A percentile compares a stretch with the other conserved stretches of the same genome.
Conservation (phyloP, 2,329 filamentous ascomycete species). For the Penicillium paneum region DNA sequence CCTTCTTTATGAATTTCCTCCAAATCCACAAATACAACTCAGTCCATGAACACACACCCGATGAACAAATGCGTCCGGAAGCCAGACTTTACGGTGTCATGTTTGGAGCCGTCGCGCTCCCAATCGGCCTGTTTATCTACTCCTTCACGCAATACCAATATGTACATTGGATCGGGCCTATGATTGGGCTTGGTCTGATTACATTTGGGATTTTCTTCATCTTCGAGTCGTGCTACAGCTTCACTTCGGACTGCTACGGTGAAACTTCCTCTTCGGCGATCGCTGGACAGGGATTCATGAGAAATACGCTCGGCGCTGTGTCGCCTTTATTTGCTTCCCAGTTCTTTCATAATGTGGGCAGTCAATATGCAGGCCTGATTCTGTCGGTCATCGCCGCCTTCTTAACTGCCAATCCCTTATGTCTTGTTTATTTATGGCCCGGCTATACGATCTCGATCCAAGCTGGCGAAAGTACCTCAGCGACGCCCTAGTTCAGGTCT, state of each 20-base stretch:
- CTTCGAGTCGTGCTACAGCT: conserved; percentile 44
- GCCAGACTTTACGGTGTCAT: conserved; percentile 50
- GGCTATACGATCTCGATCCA: no score
- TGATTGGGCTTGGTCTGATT: conserved; percentile 50
- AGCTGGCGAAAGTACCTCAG: no score
- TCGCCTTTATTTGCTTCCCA: conserved; percentile 52
- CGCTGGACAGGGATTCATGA: conserved; percentile 52
- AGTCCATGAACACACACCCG: conserved; percentile 36
- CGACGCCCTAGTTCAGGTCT: no score
- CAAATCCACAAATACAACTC: conserved; percentile 52
- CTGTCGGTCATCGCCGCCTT: no score
- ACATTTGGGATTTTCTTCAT: conserved; percentile 55
- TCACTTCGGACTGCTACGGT: conserved; percentile 54
- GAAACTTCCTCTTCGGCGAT: conserved; percentile 41
- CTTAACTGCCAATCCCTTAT: no score
- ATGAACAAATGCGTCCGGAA: conserved; percentile 34
- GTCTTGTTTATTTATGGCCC: no score
- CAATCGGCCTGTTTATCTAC: conserved; percentile 53
- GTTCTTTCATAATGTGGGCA: conserved; percentile 54
- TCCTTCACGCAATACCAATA: conserved; percentile 53
- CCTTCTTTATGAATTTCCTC: conserved; percentile 49
- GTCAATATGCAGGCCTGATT: conserved; percentile 52
- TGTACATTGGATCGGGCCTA: conserved; percentile 50
- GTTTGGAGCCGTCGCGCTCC: conserved; percentile 48
- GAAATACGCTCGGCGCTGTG: conserved; percentile 53